phyloP scores from a whole-genome alignment of 2,329 filamentous ascomycete genomes.

The Neospermospora avenae region DNA sequence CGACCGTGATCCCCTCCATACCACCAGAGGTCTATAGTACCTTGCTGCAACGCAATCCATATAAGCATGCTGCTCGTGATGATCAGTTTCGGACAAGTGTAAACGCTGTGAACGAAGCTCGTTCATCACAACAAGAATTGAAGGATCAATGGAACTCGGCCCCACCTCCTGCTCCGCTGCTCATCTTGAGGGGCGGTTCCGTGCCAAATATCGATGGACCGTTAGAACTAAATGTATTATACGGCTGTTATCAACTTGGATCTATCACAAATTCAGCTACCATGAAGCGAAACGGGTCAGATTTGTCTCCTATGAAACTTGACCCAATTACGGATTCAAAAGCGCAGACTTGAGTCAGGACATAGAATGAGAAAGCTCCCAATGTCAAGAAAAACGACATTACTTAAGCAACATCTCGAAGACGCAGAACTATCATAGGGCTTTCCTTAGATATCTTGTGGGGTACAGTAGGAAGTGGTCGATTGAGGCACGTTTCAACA shows the following conservation, averaged over 20 bases:
- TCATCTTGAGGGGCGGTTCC: background rate
- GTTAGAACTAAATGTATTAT: background rate
- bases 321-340: no score
- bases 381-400: no score
- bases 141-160: background rate
- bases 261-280: background rate
- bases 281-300: background rate
- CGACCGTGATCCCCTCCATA: background rate
- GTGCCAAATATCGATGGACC: background rate
- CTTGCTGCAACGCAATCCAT: background rate
- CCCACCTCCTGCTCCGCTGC: background rate
- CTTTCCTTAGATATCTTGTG: no score
- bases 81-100: background rate
- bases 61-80: background rate
- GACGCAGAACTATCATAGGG: no score
- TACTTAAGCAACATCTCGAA: no score
- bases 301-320: background rate
- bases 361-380: no score
- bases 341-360: no score
- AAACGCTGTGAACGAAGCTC: background rate
- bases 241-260: slow-evolving; percentile 1
- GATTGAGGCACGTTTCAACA: no score
- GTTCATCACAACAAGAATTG: background rate
- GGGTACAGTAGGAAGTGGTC: no score
- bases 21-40: background rate